Base-by-base conservation (phyloP, 2,329 filamentous ascomycete species). In the Hypoxylon sp. region DNA sequence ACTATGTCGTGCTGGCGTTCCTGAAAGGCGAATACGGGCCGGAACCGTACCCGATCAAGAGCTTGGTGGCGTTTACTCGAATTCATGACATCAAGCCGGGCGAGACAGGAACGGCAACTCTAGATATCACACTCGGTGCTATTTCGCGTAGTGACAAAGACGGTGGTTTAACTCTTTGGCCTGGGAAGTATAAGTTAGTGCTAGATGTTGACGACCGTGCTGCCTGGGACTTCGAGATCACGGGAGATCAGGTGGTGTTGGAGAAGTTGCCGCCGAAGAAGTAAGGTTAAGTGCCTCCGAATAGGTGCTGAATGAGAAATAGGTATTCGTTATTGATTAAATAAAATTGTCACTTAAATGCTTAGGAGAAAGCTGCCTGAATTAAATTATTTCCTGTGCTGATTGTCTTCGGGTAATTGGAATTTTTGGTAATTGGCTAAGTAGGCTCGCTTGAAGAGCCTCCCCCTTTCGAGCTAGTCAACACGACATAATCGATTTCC, bases 1-100 rank as follows among this genome's bases (percentile, higher is more conserved):
- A 88, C 75, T 89, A 85, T 71, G 84, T 86, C 3, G 80, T 82
- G 0, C 80, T 89, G 8, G 80, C 80, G 2, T 89, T 88, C 74
- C 59, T 88, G 3, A 77, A 81, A 24, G 83, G 83, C 3, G 75
- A 81, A 1, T 78, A 75, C 24, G 85, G 84, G 1, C 86, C 86
- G 0, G 64, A 74, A 24, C 87, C 87, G 1, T 82, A 83, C 54
- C 87, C 86, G 0, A 81, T 80, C 47, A 88, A 88, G 77, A 82
- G 81, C 1, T 80, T 89, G 0, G 85, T 84, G 1, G 81, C 82
- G 1, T 89, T 88, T 71, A 74, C 77, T 0, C 79, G 87, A n/a
- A 70, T 86, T 2, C 77, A 77, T 58, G 73, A 77, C 35, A 75
- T 87, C 42, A 64, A 74, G 3, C 70, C 79, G 0, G 81, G 80